Percentiles rank a stretch among this genome's conserved stretches.
Evolutionary conservation across 2,329 filamentous ascomycete genomes (phyloP).

Genomic region (Colletotrichum lentis): DNA sequence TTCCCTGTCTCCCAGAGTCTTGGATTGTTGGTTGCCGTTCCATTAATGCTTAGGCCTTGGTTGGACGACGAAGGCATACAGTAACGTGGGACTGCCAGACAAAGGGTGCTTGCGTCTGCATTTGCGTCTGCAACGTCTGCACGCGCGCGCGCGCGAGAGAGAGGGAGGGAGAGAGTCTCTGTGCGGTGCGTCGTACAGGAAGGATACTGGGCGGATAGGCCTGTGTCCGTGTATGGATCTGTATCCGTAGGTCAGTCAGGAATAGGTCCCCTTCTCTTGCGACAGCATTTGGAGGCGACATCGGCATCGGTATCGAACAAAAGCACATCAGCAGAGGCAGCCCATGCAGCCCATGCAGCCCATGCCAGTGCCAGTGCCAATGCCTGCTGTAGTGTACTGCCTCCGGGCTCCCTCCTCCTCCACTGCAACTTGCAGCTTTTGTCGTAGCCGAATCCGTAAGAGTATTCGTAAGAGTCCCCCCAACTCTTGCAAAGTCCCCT

Average conservation of each 20-base stretch:
- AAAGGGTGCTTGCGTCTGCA: not conserved
- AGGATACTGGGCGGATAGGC: slow-evolving; percentile 8
- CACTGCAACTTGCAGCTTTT: slow-evolving; percentile 8
- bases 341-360: slow-evolving; percentile 1
- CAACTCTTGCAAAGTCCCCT: not conserved
- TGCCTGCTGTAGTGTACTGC: not conserved
- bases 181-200: slow-evolving; percentile 20
- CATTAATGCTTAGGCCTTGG: slow-evolving; percentile 32
- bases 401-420: slow-evolving; percentile 13
- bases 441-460: not conserved
- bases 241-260: not conserved
- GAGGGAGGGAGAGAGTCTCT: not conserved
- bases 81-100: slow-evolving; percentile 29
- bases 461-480: too few species aligned
- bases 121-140: not conserved
- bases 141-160: slow-evolving; percentile 1
- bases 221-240: slow-evolving; percentile 19
- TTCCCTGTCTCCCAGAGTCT: not conserved
- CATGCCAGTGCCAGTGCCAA: slow-evolving; percentile 7
- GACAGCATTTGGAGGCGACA: slow-evolving; percentile 13
- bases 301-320: not conserved
- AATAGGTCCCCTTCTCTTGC: slow-evolving; percentile 23
- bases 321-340: slow-evolving; percentile 25
- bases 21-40: slow-evolving; percentile 11
- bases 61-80: slow-evolving; percentile 25